Conservation (phyloP, 345 rosid species). For the Psidium guajava region DNA sequence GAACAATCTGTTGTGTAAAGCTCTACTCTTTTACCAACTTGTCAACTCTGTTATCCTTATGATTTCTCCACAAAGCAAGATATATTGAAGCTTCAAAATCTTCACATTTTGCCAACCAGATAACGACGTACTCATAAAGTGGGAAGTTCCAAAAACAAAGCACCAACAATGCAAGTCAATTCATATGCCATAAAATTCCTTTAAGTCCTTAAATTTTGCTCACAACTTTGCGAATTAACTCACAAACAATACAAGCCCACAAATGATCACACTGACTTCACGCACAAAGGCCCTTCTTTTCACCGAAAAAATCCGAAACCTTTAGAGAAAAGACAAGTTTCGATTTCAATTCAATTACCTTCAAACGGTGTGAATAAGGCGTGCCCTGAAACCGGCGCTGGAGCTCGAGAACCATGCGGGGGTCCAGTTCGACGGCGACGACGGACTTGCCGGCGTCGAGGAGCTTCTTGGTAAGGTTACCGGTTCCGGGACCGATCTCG, state of each 20-base stretch:
- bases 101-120: not conserved
- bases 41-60: not conserved
- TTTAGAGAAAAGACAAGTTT: not conserved
- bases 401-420: conserved; percentile 93
- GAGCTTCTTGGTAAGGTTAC: conserved; percentile 88
- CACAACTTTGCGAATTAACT: not conserved
- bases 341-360: conserved; percentile 17
- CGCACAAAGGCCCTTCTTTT: not conserved
- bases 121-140: accelerated
- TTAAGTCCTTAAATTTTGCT: accelerated
- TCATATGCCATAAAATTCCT: not conserved
- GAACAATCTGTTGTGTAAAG: not conserved
- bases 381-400: conserved; percentile 87
- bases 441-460: conserved; percentile 77
- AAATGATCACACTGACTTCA: not conserved
- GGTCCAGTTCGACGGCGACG: conserved; percentile 77
- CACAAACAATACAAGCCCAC: no score
- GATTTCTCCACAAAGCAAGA: not conserved
- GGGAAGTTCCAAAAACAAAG: no score
- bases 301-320: not conserved
- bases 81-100: not conserved
- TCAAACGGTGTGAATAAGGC: conserved; percentile 38
- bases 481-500: conserved; percentile 92
- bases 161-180: not conserved
- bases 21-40: not conserved